Percentiles rank a stretch among this genome's conserved stretches.
Conservation (phyloP, 306 rosid genomes). For the Rubus parviflorus region DNA sequence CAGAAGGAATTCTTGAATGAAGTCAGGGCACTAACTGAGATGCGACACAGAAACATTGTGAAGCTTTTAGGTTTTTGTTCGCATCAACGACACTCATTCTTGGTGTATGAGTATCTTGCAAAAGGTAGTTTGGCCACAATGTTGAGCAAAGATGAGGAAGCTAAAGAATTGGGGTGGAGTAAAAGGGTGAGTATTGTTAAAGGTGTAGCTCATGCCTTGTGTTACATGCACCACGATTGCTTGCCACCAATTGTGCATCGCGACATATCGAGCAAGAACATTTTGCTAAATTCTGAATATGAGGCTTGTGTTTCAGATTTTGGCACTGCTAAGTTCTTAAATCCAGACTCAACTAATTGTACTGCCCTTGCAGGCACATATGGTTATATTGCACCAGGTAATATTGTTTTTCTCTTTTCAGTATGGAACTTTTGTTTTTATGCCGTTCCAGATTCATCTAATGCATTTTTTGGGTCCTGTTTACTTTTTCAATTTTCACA, state of each 20-base stretch:
- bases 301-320: constrained; percentile 18
- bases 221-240: constrained; percentile 24
- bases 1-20: too few species aligned
- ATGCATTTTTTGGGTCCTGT: too few species aligned
- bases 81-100: not conserved
- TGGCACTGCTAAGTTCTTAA: constrained; percentile 17
- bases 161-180: constrained; percentile 15
- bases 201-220: constrained; percentile 24
- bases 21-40: constrained; percentile 11
- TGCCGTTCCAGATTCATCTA: too few species aligned
- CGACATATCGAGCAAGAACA: constrained; percentile 24
- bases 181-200: constrained; percentile 20
- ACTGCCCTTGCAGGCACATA: constrained; percentile 26
- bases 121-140: constrained; percentile 8
- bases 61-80: constrained; percentile 23
- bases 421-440: too few species aligned
- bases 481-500: too few species aligned
- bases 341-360: constrained; percentile 14
- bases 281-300: constrained; percentile 8
- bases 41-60: constrained; percentile 22
- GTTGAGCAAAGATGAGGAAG: constrained; percentile 10
- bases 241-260: constrained; percentile 16
- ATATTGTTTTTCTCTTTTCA: not conserved
- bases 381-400: constrained; percentile 26
- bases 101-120: constrained; percentile 20